Evolutionary conservation across 495 filamentous ascomycete species (phyloP).

Genomic region (Hypoxylon lienhwacheense): DNA sequence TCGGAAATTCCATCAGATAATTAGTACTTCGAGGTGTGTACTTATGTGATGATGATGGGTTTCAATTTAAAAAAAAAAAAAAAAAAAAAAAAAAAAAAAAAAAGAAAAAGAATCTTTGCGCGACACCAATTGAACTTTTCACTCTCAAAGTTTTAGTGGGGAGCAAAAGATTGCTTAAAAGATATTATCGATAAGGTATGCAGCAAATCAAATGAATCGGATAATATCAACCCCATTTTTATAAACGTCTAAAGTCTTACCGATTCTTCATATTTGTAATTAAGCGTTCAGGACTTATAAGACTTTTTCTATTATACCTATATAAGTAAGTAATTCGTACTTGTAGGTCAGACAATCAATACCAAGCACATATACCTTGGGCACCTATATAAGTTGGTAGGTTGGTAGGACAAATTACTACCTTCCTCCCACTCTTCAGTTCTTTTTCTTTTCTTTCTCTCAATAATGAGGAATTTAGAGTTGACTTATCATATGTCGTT

Average conservation of each 20-base stretch:
- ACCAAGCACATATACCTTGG: too few species aligned
- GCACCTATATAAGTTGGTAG: too few species aligned
- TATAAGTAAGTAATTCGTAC: background rate
- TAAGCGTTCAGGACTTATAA: conserved; percentile 6
- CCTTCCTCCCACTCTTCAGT: too few species aligned
- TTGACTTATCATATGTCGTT: too few species aligned
- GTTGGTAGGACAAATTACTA: too few species aligned
- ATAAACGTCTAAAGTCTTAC: conserved; percentile 4
- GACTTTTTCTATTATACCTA: background rate
- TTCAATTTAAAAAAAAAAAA: too few species aligned
- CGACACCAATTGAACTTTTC: conserved; percentile 30
- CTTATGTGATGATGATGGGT: background rate
- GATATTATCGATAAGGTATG: conserved; percentile 14
- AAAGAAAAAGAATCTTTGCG: conserved; percentile 12
- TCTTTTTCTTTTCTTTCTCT: too few species aligned
- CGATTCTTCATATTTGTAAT: conserved; percentile 10
- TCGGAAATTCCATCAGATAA: conserved; percentile 24
- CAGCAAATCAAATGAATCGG: conserved; percentile 10
- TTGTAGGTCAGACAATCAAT: too few species aligned
- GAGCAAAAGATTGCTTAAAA: conserved; percentile 25
- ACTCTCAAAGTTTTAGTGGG: conserved; percentile 33
- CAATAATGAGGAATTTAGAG: too few species aligned
- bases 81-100: too few species aligned
- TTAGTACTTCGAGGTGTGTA: background rate
- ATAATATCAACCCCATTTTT: conserved; percentile 13